Evolutionary conservation across 345 rosid species (phyloP).

Genomic region (Gossypium mustelinum): DNA sequence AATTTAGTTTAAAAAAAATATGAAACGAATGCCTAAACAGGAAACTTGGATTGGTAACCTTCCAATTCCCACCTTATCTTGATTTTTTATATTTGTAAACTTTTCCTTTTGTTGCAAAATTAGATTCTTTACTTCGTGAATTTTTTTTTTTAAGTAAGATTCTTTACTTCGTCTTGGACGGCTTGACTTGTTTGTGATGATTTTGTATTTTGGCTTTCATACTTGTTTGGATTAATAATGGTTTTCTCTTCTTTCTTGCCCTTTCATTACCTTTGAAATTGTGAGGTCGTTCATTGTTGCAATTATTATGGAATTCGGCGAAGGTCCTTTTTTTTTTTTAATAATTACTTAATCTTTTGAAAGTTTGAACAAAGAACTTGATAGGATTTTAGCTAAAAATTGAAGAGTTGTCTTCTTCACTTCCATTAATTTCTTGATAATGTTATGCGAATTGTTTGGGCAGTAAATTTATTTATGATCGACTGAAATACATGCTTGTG

Average conservation of each 20-base stretch:
- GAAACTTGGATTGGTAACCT: slow-evolving; percentile 36
- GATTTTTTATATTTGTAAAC: slow-evolving; percentile 17
- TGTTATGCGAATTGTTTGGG: background rate
- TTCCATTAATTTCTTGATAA: background rate
- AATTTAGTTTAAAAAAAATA: background rate
- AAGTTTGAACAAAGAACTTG: background rate
- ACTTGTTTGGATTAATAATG: background rate
- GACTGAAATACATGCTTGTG: background rate
- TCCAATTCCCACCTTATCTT: slow-evolving; percentile 15
- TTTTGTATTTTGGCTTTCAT: background rate
- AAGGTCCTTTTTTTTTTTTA: slow-evolving; percentile 19
- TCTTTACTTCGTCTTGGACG: slow-evolving; percentile 31
- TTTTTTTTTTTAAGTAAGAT: slow-evolving; percentile 15
- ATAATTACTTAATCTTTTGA: background rate
- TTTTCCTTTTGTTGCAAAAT: background rate
- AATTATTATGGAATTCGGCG: slow-evolving; percentile 32
- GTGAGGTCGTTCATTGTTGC: slow-evolving; percentile 9
- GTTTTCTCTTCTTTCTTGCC: background rate
- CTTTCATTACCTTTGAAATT: background rate
- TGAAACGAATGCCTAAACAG: slow-evolving; percentile 22
- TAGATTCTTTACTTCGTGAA: slow-evolving; percentile 23
- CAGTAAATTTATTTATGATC: background rate
- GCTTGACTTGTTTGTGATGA: slow-evolving; percentile 12
- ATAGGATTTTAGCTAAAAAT: background rate
- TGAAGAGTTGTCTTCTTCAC: background rate